Evolutionary conservation across 768 basidiomycete species (phyloP).

Genomic region (Leccinum truebloodii): DNA sequence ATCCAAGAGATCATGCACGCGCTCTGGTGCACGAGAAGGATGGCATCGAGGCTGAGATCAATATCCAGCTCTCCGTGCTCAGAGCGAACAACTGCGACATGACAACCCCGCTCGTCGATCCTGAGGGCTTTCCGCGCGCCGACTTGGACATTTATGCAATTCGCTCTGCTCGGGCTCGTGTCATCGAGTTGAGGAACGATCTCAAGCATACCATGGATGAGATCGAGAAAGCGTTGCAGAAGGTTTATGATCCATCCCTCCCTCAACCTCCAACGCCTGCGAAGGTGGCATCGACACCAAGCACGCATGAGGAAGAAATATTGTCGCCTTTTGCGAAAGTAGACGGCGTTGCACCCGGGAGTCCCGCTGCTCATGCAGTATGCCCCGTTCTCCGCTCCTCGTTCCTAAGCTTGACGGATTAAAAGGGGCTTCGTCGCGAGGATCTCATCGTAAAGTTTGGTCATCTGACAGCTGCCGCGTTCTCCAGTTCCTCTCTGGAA

Average conservation of each 20-base stretch:
- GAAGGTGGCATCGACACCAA: slow-evolving; percentile 26
- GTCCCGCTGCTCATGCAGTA: slow-evolving; percentile 85
- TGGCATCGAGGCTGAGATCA: slow-evolving; percentile 70
- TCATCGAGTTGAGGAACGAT: slow-evolving; percentile 86
- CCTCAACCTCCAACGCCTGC: slow-evolving; percentile 21
- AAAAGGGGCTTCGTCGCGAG: slow-evolving; percentile 64
- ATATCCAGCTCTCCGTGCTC: slow-evolving; percentile 61
- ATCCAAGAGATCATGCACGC: slow-evolving; percentile 57
- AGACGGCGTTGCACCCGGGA: slow-evolving; percentile 73
- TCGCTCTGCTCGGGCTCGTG: slow-evolving; percentile 67
- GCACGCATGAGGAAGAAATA: slow-evolving; percentile 13
- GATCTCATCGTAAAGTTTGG: slow-evolving; percentile 81
- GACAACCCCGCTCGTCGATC: slow-evolving; percentile 76
- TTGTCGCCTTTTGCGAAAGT: slow-evolving; percentile 74
- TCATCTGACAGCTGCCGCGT: slow-evolving; percentile 52
- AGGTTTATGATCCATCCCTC: slow-evolving; percentile 57
- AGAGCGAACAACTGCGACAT: slow-evolving; percentile 63
- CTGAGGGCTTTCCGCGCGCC: slow-evolving; percentile 85
- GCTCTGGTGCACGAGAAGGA: slow-evolving; percentile 69
- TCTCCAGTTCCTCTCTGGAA: slow-evolving; percentile 56
- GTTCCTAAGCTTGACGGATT: slow-evolving; percentile 2
- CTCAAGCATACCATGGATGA: slow-evolving; percentile 60
- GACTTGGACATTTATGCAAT: slow-evolving; percentile 86
- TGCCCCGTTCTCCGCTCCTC: slow-evolving; percentile 23
- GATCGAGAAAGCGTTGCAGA: slow-evolving; percentile 68